phyloP scores from a whole-genome alignment of 2,329 filamentous ascomycete species.

The Neopestalotiopsis rosae region DNA sequence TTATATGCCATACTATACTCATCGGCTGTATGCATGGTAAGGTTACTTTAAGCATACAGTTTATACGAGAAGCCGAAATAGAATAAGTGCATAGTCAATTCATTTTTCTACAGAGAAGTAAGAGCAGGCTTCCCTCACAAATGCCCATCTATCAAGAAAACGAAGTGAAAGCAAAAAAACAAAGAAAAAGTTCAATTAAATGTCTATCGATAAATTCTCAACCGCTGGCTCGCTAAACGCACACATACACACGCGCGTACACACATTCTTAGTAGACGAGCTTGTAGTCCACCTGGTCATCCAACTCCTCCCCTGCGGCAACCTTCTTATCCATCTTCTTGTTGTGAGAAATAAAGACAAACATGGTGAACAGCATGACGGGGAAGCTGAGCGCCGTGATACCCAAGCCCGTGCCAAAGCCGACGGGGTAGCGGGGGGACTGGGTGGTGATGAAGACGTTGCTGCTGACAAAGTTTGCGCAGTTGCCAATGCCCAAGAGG shows the following conservation, averaged over 20 bases:
- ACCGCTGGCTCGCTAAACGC: neutral
- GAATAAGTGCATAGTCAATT: no score
- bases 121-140: no score
- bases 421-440: constrained; percentile 12
- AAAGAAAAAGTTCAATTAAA: neutral
- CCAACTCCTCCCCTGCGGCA: constrained; percentile 12
- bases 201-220: neutral
- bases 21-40: no score
- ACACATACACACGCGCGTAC: neutral
- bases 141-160: no score
- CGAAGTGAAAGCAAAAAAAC: neutral
- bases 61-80: no score
- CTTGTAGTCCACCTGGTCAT: constrained; percentile 16
- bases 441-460: constrained; percentile 17
- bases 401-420: constrained; percentile 10
- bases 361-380: constrained; percentile 15
- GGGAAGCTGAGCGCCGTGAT: constrained; percentile 10
- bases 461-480: constrained; percentile 16
- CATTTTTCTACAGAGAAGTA: no score
- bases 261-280: constrained; percentile 11
- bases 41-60: no score
- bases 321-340: constrained; percentile 12
- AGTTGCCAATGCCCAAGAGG: constrained; percentile 15
- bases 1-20: no score
- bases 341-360: constrained; percentile 9